Conservation (phyloP, 208 protist genomes). For the Leishmania gerbilli region DNA sequence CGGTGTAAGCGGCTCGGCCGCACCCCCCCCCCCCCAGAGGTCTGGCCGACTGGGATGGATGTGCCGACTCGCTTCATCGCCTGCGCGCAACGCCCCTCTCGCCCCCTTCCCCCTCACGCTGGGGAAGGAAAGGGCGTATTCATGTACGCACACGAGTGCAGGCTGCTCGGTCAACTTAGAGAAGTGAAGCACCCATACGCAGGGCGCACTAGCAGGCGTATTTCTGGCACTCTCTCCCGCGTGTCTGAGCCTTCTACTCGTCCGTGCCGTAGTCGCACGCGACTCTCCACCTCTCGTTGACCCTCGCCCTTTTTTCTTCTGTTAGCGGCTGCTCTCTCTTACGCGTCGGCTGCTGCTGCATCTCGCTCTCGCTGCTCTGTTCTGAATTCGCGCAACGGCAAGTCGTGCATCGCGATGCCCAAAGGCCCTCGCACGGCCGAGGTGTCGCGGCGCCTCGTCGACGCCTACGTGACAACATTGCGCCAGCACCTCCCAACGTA, state of each 20-base stretch:
- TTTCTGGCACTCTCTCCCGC: not conserved
- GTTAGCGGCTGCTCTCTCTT: not conserved
- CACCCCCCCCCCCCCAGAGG: not conserved
- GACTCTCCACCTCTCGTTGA: not conserved
- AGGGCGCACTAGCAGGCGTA: not conserved
- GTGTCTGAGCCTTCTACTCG: not conserved
- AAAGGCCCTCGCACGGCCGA: slow-evolving; percentile 28
- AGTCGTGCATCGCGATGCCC: slow-evolving; percentile 10
- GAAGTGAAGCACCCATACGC: not conserved
- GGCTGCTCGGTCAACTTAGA: not conserved
- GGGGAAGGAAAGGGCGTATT: not conserved
- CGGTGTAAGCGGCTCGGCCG: not conserved
- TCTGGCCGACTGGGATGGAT: not conserved
- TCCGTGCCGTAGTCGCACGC: not conserved
- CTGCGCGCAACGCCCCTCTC: not conserved
- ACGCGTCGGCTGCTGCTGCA: not conserved
- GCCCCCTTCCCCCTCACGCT: not conserved
- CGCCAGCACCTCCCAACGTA: slow-evolving; percentile 62
- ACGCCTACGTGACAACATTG: slow-evolving; percentile 67
- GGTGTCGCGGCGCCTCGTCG: slow-evolving; percentile 51
- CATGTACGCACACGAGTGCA: not conserved
- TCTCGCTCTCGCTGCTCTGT: not conserved
- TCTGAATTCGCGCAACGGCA: not conserved
- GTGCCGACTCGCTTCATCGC: not conserved
- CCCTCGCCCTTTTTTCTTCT: not conserved